A percentile compares a stretch with the other conserved stretches of the same genome.
Evolutionary conservation across 106 monocot genomes (phyloP).

Genomic region (Dioscorea zingiberensis): DNA sequence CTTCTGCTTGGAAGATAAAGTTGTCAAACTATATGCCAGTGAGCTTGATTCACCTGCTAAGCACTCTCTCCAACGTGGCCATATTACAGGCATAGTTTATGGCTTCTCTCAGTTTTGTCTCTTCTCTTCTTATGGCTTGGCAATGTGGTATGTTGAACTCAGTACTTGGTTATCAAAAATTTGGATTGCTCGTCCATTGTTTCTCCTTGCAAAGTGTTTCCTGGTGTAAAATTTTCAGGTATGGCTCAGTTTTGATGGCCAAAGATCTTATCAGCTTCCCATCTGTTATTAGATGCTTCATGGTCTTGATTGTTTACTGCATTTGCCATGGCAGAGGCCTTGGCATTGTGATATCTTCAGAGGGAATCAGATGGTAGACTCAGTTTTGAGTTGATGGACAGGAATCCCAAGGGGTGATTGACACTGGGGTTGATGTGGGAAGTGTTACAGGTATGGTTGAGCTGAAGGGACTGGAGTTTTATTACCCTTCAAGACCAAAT

Average conservation of each 20-base stretch:
- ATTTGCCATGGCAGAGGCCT: conserved; percentile 77
- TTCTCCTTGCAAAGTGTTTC: no score
- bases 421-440: conserved; percentile 38
- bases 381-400: conserved; percentile 66
- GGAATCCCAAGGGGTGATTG: conserved; percentile 35
- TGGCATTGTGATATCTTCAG: conserved; percentile 58
- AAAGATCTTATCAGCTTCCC: conserved; percentile 76
- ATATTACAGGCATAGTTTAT: conserved; percentile 67
- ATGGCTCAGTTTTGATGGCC: conserved; percentile 82
- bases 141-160: conserved; percentile 58
- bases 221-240: conserved; percentile 39
- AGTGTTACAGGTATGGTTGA: conserved; percentile 43
- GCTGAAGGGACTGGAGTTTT: conserved; percentile 44
- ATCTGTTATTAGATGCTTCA: conserved; percentile 86
- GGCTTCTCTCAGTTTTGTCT: conserved; percentile 92
- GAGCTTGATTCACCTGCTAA: conserved; percentile 61
- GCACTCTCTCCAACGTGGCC: conserved; percentile 67
- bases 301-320: conserved; percentile 95
- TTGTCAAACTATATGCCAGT: conserved; percentile 54
- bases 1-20: conserved; percentile 84
- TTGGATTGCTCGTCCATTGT: no score
- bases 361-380: conserved; percentile 65
- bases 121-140: conserved; percentile 74
- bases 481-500: conserved; percentile 57
- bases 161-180: no score